Conservation (phyloP, 768 basidiomycete genomes). For the Leccinum longicurvipes region DNA sequence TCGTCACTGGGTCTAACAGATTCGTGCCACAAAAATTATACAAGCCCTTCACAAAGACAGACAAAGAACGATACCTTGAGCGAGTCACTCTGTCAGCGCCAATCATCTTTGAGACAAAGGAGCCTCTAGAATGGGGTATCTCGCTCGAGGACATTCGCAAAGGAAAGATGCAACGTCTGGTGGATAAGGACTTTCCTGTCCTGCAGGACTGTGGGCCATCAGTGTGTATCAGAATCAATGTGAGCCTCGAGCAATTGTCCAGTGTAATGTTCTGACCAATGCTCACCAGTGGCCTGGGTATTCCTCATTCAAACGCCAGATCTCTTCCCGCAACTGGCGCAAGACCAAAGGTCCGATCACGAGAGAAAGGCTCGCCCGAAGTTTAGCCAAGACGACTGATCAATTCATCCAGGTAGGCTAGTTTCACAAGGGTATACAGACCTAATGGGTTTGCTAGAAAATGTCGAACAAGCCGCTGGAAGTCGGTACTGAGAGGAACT, state of each 20-base stretch:
- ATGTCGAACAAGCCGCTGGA: conserved; percentile 50
- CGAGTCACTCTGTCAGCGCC: conserved; percentile 62
- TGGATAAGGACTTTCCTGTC: conserved; percentile 59
- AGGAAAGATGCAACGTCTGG: conserved; percentile 52
- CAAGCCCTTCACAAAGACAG: conserved; percentile 73
- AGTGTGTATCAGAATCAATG: conserved; percentile 76
- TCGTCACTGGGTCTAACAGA: conserved; percentile 34
- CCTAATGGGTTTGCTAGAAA: conserved; percentile 37
- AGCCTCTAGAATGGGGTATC: conserved; percentile 59
- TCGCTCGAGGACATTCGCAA: conserved; percentile 63
- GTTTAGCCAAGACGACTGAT: conserved; percentile 66
- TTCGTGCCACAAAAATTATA: conserved; percentile 70
- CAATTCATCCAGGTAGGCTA: conserved; percentile 57
- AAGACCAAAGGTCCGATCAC: conserved; percentile 80
- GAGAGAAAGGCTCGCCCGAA: conserved; percentile 63
- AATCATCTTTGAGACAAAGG: conserved; percentile 57
- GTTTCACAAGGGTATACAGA: conserved; percentile 32
- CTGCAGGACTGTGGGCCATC: conserved; percentile 74
- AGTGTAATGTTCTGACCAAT: conserved; percentile 38
- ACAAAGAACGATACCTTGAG: conserved; percentile 72
- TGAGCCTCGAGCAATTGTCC: conserved; percentile 28
- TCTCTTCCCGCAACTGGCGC: conserved; percentile 70
- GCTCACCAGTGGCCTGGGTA: conserved; percentile 73
- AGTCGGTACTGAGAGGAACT: conserved; percentile 56
- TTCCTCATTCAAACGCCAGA: conserved; percentile 65